Conservation (phyloP, 805 yeast species). For the Kazachstania viticola region DNA sequence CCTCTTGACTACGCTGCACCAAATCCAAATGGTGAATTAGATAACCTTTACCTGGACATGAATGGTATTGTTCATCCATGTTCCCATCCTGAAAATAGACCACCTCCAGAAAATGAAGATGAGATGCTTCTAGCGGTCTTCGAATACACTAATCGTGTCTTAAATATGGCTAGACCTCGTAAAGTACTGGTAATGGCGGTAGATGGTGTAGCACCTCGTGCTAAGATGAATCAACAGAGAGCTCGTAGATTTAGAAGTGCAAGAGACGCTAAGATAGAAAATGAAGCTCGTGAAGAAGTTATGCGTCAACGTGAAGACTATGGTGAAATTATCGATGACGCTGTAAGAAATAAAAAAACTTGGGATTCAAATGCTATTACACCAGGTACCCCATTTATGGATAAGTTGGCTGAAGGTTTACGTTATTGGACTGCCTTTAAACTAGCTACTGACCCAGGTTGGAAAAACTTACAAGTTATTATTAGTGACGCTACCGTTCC, state of each 20-base stretch:
- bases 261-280: constrained; percentile 72
- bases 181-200: constrained; percentile 90
- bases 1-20: constrained; percentile 62
- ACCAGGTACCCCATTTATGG: constrained; percentile 99
- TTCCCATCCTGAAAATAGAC: constrained; percentile 93
- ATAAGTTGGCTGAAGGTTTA: constrained; percentile 66
- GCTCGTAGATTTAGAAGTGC: constrained; percentile 89
- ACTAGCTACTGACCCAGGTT: constrained; percentile 79
- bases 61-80: constrained; percentile 99
- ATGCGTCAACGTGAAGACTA: constrained; percentile 20
- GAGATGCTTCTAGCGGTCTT: constrained; percentile 94
- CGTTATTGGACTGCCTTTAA: constrained; percentile 91
- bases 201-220: constrained; percentile 98
- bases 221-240: constrained; percentile 95
- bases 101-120: constrained; percentile 92
- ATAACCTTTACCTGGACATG: constrained; percentile 91
- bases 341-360: constrained; percentile 58
- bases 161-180: constrained; percentile 90
- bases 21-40: constrained; percentile 93
- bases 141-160: constrained; percentile 82
- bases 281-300: constrained; percentile 53
- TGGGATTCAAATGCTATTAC: constrained; percentile 98
- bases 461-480: constrained; percentile 82
- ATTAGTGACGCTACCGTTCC: constrained; percentile 95
- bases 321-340: constrained; percentile 64